Evolutionary conservation across 306 rosid genomes (phyloP).

Genomic region (Vigna unguiculata): DNA sequence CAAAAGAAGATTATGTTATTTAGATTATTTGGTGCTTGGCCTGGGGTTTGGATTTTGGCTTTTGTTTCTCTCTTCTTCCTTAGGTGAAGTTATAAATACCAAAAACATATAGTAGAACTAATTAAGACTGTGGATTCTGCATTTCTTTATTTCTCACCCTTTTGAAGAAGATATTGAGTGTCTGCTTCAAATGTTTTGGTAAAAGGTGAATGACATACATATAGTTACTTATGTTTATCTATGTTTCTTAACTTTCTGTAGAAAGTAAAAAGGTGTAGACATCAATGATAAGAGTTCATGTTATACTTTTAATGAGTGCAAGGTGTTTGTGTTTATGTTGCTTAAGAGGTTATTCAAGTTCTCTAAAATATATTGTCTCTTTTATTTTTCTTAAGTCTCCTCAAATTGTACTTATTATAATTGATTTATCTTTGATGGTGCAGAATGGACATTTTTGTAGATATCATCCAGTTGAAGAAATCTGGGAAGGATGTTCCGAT

Average conservation of each 20-base stretch:
- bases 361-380: too few species aligned
- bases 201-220: neutral
- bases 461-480: slow-evolving; percentile 53
- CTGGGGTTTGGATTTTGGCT: neutral
- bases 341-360: too few species aligned
- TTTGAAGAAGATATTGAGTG: neutral
- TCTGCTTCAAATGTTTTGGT: slow-evolving; percentile 1
- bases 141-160: slow-evolving; percentile 26
- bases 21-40: neutral
- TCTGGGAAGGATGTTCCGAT: slow-evolving; percentile 53
- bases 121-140: neutral
- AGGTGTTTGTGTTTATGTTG: too few species aligned
- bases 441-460: slow-evolving; percentile 59
- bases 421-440: slow-evolving; percentile 42
- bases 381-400: neutral
- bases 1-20: neutral
- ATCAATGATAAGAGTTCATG: too few species aligned
- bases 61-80: neutral
- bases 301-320: too few species aligned
- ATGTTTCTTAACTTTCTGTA: neutral
- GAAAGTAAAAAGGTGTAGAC: neutral
- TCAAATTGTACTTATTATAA: slow-evolving; percentile 11
- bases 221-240: neutral
- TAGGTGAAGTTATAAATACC: neutral
- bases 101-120: neutral